Base-by-base conservation (phyloP, 83 land plant species). In the Isoetes engelmannii region DNA sequence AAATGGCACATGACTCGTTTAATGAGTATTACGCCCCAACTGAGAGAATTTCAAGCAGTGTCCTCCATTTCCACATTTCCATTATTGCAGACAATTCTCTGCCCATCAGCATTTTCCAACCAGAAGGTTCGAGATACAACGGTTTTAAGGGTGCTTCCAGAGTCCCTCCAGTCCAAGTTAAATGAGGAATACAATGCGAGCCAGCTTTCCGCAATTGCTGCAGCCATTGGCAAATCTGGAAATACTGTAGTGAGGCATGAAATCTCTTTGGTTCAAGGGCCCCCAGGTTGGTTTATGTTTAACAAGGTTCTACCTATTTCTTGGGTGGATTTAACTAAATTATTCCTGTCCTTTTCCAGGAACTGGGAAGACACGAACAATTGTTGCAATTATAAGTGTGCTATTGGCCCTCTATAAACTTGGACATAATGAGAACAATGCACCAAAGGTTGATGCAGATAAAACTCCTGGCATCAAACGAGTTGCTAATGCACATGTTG, bases 1-100 rank as follows among this genome's bases (percentile, higher is more conserved):
- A 94, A 90, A 69, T 94, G 99, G 99, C 81, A 69, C 77, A 62
- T 81, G 6, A 83, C 83, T 68, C 83, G 87, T 7, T 63, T 90
- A 42, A 87, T 90, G 92, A 88, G 80, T 78, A 86, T 94, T 53
- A 83, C 89, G 9, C 83, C 99, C 44, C 99, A 94, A 67, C 76
- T 94, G 50, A 82, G 99, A 70, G 99, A 94, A 73, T 94, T 90
- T 69, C 99, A 94, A 69, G 96, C 99, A 47, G 79, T 94, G 5
- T 86, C 99, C 21, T 86, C 97, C 44, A 41, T 83, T 47, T 80
- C 76, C 51, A 71, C 72, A 44, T 83, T 86, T 45, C 96, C 99
- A 21, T 51, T 90, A 37, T 77, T 90, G 60, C 84, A 86, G 44
- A 47, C 78, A 15, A 86, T 94, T 54, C 76, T 94, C 65, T 83